Evolutionary conservation across 129 eudicot genomes (phyloP), one percentile per base, ranked within the genome.

Genomic region (Mikania micrantha): DNA sequence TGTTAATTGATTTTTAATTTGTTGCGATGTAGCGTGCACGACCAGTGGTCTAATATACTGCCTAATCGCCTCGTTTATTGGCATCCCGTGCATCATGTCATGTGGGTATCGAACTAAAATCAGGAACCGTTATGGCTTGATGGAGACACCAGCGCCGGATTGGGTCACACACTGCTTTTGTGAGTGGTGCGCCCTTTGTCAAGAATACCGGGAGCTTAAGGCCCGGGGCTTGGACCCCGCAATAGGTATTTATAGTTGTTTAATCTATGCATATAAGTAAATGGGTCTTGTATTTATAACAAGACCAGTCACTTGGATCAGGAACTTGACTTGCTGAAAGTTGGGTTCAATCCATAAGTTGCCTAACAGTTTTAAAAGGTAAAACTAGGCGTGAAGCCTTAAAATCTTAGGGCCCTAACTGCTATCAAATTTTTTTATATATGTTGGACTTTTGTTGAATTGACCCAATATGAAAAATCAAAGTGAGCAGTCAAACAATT

Each of bases 151-250:
- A 0, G 83, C 66, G 20, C 79, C 90, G 7, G 90, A 84, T 35
- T 84, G 90, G 77, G 34, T 73, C 2, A 69, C 79, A 44, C 90
- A 84, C 66, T 84, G 72, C 70, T 78, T 71, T 36, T 84, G 90
- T 29, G 86, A 84, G 61, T 81, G 60, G 49, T 81, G 90, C 54
- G 86, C 90, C 27, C 84, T 84, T 45, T 84, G 90, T 47, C 90
- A 84, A 72, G 86, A 78, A 75, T 84, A 84, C 64, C 50, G 90
- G 20, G 86, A 84, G 60, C 86, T 84, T 21, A 49, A 84, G 41
- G 15, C 15, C 34, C 73, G 72, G 9, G 84, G 80, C 50, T 13
- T 67, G 21, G 88, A 83, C 60, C 88, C 88, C 52, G 63, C 85
- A 27, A 77, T 84, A 32, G 89, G 89, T 84, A 73, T 2, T 60